Percentiles rank a stretch among this genome's conserved stretches.
Evolutionary conservation across 257 asterid genomes (phyloP).

Genomic region (Solanum bulbocastanum): DNA sequence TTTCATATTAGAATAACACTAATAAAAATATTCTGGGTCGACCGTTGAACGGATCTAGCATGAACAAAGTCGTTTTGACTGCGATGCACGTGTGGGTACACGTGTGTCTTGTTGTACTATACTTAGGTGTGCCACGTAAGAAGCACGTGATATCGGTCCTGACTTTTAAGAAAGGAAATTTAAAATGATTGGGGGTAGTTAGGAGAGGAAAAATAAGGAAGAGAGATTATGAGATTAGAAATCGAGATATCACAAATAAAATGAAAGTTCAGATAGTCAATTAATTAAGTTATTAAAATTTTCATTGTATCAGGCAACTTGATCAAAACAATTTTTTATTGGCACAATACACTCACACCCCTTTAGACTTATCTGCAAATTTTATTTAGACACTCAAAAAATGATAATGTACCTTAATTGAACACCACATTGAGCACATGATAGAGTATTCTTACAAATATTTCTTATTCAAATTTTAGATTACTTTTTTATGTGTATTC

Average conservation of each 20-base stretch:
- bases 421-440: neutral
- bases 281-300: neutral
- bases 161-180: neutral
- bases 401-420: too few relatives aligned
- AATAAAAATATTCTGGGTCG: neutral
- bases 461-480: too few relatives aligned
- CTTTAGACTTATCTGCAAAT: too few relatives aligned
- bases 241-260: neutral
- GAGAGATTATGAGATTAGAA: neutral
- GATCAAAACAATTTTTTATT: neutral
- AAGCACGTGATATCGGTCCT: neutral
- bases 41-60: neutral
- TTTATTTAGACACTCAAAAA: neutral
- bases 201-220: neutral
- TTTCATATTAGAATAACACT: neutral
- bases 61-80: neutral
- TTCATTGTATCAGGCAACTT: neutral
- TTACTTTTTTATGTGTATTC: too few relatives aligned
- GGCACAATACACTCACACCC: neutral
- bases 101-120: neutral
- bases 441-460: too few relatives aligned
- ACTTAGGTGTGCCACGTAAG: neutral
- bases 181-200: too few relatives aligned
- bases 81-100: neutral
- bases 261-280: neutral